Conservation (phyloP, 1,139 yeast species). For the Trichomonascaceae sp. region DNA sequence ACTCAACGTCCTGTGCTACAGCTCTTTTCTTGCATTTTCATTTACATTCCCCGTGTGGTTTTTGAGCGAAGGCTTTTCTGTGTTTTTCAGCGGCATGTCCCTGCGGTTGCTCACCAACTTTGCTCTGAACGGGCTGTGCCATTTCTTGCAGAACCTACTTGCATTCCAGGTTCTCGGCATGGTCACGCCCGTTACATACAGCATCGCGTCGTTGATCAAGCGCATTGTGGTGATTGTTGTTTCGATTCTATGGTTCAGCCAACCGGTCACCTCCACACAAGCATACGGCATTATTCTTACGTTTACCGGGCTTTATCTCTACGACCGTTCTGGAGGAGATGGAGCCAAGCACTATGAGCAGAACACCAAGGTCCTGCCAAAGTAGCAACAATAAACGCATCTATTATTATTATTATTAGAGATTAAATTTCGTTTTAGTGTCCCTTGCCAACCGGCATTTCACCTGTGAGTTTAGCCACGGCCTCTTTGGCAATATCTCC, state of each 20-base stretch:
- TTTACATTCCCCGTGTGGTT: conserved; percentile 72
- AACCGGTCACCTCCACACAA: conserved; percentile 38
- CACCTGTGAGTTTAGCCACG: conserved; percentile 46
- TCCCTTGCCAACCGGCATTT: conserved; percentile 36
- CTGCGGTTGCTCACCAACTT: conserved; percentile 15
- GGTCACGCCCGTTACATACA: conserved; percentile 78
- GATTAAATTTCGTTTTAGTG: conserved; percentile 10
- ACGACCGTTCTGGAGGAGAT: conserved; percentile 62
- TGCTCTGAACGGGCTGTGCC: conserved; percentile 52
- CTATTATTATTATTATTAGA: background rate
- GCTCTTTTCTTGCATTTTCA: conserved; percentile 68
- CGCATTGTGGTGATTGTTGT: conserved; percentile 74
- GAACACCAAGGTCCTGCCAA: conserved; percentile 10
- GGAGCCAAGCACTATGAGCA: conserved; percentile 7
- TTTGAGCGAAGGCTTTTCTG: conserved; percentile 40
- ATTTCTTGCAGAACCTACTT: conserved; percentile 70
- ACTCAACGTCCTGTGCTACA: conserved; percentile 67
- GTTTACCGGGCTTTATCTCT: conserved; percentile 42
- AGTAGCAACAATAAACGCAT: conserved; percentile 4
- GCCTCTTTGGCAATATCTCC: conserved; percentile 80
- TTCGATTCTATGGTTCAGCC: conserved; percentile 69
- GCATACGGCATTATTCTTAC: conserved; percentile 62
- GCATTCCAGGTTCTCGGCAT: conserved; percentile 84
- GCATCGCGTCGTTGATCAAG: conserved; percentile 80
- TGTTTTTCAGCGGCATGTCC: conserved; percentile 11